These are phyloP conservation scores for Mortierella sp. DNA, from an alignment of 371 early-diverging fungal species.

Conservation along the genomic window DNA sequence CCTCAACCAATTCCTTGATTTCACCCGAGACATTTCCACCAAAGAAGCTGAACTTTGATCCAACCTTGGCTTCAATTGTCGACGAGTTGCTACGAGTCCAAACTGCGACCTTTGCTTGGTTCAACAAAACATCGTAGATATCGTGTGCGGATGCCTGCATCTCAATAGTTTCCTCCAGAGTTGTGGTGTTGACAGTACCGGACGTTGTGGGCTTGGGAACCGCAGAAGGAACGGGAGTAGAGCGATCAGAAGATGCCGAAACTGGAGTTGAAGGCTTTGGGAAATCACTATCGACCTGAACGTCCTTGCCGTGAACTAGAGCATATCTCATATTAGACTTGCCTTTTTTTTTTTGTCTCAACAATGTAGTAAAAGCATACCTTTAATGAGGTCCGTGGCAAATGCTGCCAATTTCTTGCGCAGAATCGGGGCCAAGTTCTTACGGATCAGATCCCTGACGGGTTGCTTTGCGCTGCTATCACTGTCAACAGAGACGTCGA, in stretches of 20 bases:
- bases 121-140: slow-evolving; percentile 83
- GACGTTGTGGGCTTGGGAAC: slow-evolving; percentile 19
- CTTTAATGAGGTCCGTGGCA: slow-evolving; percentile 79
- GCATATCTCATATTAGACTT: background rate
- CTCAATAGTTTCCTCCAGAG: slow-evolving; percentile 81
- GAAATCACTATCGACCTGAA: slow-evolving; percentile 77
- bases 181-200: slow-evolving; percentile 72
- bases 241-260: slow-evolving; percentile 24
- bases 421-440: slow-evolving; percentile 72
- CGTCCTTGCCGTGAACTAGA: slow-evolving; percentile 86
- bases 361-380: slow-evolving; percentile 53
- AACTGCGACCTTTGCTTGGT: slow-evolving; percentile 75
- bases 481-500: slow-evolving; percentile 78
- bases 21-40: slow-evolving; percentile 91
- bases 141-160: slow-evolving; percentile 91
- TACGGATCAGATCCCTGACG: slow-evolving; percentile 81
- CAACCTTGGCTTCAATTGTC: slow-evolving; percentile 65
- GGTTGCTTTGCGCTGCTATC: slow-evolving; percentile 70
- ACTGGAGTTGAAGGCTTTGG: slow-evolving; percentile 55
- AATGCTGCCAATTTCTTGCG: slow-evolving; percentile 75
- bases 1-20: slow-evolving; percentile 77
- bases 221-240: slow-evolving; percentile 36
- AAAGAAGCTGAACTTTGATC: slow-evolving; percentile 81
- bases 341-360: slow-evolving; percentile 20
- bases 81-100: slow-evolving; percentile 87